These are phyloP conservation scores for Dictyostelium discoideum DNA, from an alignment of 78 protist genomes.

Conservation along the genomic window dicty_2.7 NC_007091.3:4150501-4151000, in stretches of 20 bases:
- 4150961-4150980: not conserved
- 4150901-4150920: conserved; percentile 76
- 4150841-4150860: not conserved
- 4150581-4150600: conserved; percentile 28
- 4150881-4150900: conserved; percentile 10
- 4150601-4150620: conserved; percentile 15
- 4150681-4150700: not conserved
- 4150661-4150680: conserved; percentile 16
- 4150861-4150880: conserved; percentile 54
- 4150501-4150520: not conserved
- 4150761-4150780: not conserved
- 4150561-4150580: conserved; percentile 35
- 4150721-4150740: conserved; percentile 16
- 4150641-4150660: not conserved
- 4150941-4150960: conserved; percentile 36
- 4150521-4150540: conserved; percentile 5
- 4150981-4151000: not conserved
- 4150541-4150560: conserved; percentile 37
- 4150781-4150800: conserved; percentile 44
- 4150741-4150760: not conserved
- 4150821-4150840: conserved; percentile 49
- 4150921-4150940: conserved; percentile 25
- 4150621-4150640: conserved; percentile 22
- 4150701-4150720: not conserved
- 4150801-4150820: conserved; percentile 64